Base-by-base conservation (phyloP, 2,329 filamentous ascomycete genomes). In the Teratosphaeria pseudoeucalypti region DNA sequence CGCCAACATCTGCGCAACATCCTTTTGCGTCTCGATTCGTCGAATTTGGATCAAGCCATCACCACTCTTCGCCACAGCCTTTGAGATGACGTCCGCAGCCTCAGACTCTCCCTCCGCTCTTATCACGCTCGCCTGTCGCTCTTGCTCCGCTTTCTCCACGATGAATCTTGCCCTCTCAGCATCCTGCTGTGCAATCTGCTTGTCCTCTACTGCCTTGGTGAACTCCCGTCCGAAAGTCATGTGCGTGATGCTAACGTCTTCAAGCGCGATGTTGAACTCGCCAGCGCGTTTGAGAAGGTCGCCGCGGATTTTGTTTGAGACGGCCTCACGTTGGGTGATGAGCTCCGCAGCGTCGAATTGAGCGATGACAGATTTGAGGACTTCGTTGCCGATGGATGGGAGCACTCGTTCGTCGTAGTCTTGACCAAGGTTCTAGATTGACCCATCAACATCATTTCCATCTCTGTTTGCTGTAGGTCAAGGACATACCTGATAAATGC, bases 151-250 rank as follows among this genome's bases (percentile, higher is more conserved):
- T 76, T 90, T 90, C 83, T 99, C 94, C 74, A 99, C 94, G 68
- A 99, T 95, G 81, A 99, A 99, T 66, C 94, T 85, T 55, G 94
- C 94, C 66, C 94, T 85, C 82, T 99, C 94, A 64, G 94, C 94
- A 73, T 99, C 94, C 78, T 99, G 94, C 80, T 99, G 94, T 59
- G 94, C 94, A 75, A 99, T 99, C 82, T 99, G 94, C 86, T 99
- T 99, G 85, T 99, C 94, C 81, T 99, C 94, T 71, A 99, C 94
- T 65, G 94, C 94, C 77, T 90, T 89, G 62, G 94, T 99, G 82
- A 99, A 99, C 78, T 99, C 94, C 77, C 92, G 92, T 68, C 94
- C 94, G 74, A 99, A 99, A 57, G 94, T 99, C 94, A 99, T 99
- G 83, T 99, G 94, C 63, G 94, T 99, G 77, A 99, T 99, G 73